A percentile compares a stretch with the other conserved stretches of the same genome.
phyloP scores from a whole-genome alignment of 495 filamentous ascomycete species.

The Podospora comata region DNA sequence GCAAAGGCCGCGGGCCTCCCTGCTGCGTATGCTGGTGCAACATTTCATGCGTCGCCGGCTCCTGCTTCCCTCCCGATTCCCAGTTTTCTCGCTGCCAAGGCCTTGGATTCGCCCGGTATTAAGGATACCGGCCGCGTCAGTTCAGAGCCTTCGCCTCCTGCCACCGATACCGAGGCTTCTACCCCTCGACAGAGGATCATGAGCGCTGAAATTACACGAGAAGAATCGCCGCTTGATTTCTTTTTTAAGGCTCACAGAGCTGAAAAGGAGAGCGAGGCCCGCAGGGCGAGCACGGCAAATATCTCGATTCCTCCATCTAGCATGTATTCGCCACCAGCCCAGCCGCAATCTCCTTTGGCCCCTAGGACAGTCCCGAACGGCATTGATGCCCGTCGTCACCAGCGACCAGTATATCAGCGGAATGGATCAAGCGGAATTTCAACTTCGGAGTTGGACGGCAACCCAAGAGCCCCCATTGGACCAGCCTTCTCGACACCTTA shows the following conservation, averaged over 20 bases:
- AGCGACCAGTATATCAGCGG: constrained; percentile 31
- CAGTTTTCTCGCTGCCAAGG: constrained; percentile 76
- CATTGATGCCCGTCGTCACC: constrained; percentile 22
- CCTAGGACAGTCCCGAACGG: constrained; percentile 34
- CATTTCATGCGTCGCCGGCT: constrained; percentile 92
- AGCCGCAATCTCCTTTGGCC: constrained; percentile 36
- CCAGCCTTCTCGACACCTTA: constrained; percentile 68
- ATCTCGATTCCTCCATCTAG: constrained; percentile 26
- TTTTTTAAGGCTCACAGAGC: constrained; percentile 84
- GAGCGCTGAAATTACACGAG: constrained; percentile 27
- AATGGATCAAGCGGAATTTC: constrained; percentile 56
- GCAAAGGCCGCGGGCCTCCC: constrained; percentile 40
- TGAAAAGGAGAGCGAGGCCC: constrained; percentile 59
- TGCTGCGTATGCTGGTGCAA: constrained; percentile 82
- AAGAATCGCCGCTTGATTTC: constrained; percentile 79
- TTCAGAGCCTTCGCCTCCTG: constrained; percentile 38
- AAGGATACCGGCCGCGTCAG: constrained; percentile 32
- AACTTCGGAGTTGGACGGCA: constrained; percentile 62
- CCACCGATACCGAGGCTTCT: constrained; percentile 42
- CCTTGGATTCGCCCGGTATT: constrained; percentile 56
- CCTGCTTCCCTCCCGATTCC: constrained; percentile 91
- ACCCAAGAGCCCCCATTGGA: constrained; percentile 49
- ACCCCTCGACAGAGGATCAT: constrained; percentile 39
- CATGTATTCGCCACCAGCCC: constrained; percentile 37
- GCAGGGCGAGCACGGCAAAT: constrained; percentile 45